These are phyloP conservation scores for Wilcoxina mikolae DNA, from an alignment of 495 filamentous ascomycete genomes.

Conservation along the genomic window DNA sequence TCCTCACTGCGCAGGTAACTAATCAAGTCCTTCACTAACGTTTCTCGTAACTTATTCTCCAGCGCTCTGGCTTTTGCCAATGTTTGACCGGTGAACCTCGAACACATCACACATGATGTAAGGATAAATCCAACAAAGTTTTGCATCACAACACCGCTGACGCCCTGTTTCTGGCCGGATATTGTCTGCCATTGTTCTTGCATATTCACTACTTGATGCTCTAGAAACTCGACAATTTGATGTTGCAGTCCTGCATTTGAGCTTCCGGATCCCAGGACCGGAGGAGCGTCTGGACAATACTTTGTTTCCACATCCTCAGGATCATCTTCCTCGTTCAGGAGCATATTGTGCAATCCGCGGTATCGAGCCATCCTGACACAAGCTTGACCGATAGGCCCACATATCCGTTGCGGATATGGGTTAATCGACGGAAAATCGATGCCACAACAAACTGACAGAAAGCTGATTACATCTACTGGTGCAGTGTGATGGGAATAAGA, in stretches of 20 bases:
- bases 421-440: conserved; percentile 11
- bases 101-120: conserved; percentile 30
- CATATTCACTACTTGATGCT: conserved; percentile 34
- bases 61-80: conserved; percentile 26
- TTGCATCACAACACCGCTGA: conserved; percentile 36
- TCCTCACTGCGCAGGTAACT: conserved; percentile 18
- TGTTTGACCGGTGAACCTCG: conserved; percentile 30
- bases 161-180: conserved; percentile 33
- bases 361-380: conserved; percentile 33
- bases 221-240: conserved; percentile 35
- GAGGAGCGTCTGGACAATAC: neutral
- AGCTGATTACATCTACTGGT: conserved; percentile 33
- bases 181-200: conserved; percentile 35
- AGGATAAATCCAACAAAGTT: conserved; percentile 35
- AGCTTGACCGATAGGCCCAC: conserved; percentile 24
- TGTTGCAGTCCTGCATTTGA: conserved; percentile 31
- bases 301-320: neutral
- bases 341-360: conserved; percentile 18
- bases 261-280: neutral
- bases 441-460: conserved; percentile 34
- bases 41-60: conserved; percentile 21
- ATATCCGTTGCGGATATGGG: conserved; percentile 8
- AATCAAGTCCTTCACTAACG: conserved; percentile 7
- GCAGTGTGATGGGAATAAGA: conserved; percentile 26
- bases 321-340: conserved; percentile 8